Conservation (phyloP, 75 land plant species). For the Pinus albicaulis region DNA sequence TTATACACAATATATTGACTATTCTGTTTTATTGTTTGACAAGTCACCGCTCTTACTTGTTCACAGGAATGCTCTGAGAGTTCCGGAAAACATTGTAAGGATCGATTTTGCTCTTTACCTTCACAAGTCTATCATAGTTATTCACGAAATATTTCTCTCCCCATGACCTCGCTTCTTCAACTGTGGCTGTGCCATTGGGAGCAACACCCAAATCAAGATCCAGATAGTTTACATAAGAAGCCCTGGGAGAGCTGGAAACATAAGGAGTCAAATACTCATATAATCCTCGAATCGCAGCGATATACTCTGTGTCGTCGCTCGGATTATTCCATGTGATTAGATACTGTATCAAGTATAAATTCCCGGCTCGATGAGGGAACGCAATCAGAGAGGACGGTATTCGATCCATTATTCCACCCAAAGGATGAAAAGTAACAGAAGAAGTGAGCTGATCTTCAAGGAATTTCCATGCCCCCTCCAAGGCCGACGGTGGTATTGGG, state of each 20-base stretch:
- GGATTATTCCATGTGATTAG: neutral
- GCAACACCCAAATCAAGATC: constrained; percentile 15
- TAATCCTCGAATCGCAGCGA: constrained; percentile 5
- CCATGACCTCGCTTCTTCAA: constrained; percentile 3
- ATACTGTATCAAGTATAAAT: constrained; percentile 10
- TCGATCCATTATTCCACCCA: constrained; percentile 7
- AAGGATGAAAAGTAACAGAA: constrained; percentile 1
- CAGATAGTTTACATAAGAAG: constrained; percentile 13
- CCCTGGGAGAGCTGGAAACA: constrained; percentile 9
- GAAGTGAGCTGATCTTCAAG: neutral
- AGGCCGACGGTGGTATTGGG: neutral
- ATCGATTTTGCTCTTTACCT: constrained; percentile 10
- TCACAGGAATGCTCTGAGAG: constrained; percentile 14
- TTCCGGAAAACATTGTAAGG: constrained; percentile 16
- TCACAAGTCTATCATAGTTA: constrained; percentile 13
- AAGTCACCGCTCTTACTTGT: neutral
- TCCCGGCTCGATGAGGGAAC: constrained; percentile 11
- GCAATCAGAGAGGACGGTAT: neutral
- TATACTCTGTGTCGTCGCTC: neutral
- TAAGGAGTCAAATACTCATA: constrained; percentile 15
- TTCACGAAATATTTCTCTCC: constrained; percentile 10
- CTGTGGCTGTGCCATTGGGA: neutral
- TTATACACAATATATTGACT: too few relatives aligned
- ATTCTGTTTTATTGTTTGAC: neutral
- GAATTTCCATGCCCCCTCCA: neutral